Base-by-base conservation (phyloP, 2,329 filamentous ascomycete genomes). In the Helotiales sp. region DNA sequence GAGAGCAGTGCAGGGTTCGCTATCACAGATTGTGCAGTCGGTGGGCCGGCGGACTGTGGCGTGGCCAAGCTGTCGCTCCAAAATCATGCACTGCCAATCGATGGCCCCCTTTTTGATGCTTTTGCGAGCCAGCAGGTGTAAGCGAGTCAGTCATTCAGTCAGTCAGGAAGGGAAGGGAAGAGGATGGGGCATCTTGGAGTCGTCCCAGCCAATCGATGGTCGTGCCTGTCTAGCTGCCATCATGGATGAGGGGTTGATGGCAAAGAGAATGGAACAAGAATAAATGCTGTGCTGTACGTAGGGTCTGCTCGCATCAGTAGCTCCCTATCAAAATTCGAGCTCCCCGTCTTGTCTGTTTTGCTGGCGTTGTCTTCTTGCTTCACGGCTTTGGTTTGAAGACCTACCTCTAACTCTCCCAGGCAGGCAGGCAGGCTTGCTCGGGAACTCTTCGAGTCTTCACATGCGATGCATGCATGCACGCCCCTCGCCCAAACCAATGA, bases 41-140 rank as follows among this genome's bases (percentile, higher is more conserved):
- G 47, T 30, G n/a, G n/a, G 26, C 15, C 8, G 15, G 17, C 8
- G 32, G 55, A 26, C 32, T 43, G 59, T 62, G 65, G 65, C 65
- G 50, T 59, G 45, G 60, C 22, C 54, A 37, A 37, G 20, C 54
- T 26, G 32, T 40, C 28, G 30, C 64, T 45, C 64, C 43, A 26
- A 62, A 66, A 63, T 55, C 43, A 66, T 67, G 65, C 54, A 45
- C 60, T 67, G 61, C 60, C 65, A 67, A 67, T 67, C 60, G 58
- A 63, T 49, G 49, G 49, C 17, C 37, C 17, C 28, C 47, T 26
- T 37, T 37, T 37, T 57, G 28, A 11, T 30, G 26, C 28, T 54
- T 26, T 54, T 34, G 50, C 28, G 28, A 43, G 30, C 28, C 52
- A 55, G 52, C 52, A 55, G 30, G 52, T 43, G 55, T 28, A 43